Base-by-base conservation (phyloP, 2,329 filamentous ascomycete genomes). In the Fonsecaea erecta region DNA sequence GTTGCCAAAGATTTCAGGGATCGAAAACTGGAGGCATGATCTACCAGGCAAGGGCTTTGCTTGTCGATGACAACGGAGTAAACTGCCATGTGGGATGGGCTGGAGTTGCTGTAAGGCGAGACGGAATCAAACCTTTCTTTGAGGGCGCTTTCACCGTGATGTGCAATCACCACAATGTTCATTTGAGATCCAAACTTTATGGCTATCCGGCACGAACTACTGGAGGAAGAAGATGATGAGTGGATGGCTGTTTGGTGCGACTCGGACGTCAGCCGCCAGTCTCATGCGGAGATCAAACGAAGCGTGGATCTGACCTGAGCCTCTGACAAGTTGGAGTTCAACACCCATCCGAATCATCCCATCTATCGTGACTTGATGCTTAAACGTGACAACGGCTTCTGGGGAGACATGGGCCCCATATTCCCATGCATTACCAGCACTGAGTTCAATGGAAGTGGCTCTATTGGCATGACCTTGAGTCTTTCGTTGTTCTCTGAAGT, bases 241-340 rank as follows among this genome's bases (percentile, higher is more conserved):
- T 90, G 86, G 74, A 95, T 99, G 93, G 84, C 97, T 37, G 85
- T 97, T 0, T 98, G 92, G 84, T 87, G 93, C 69, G 93, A 98
- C 75, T 96, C 93, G 30, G 95, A 99, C 76, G 87, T 97, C 73
- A 76, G 80, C 73, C 67, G 74, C 74, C n/a, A 77, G 79, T 57
- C 66, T 40, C 84, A 85, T 61, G 78, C 81, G 24, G 89, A 94
- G 68, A 77, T 95, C 71, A 90, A 87, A 78, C 86, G 91, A 67
- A 82, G 81, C 60, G 65, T 79, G 8, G 77, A 77, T 16, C 78
- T 81, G 6, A 82, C 84, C 4, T 99, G 95, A 76, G 82, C 83
- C 26, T 88, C 92, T 3, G 92, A 98, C 77, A 78, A 79, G n/a
- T 82, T 98, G 26, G 77, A 80, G 4, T 97, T 96, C 84, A 98